Percentiles rank a stretch among this genome's conserved stretches.
Evolutionary conservation across 2,329 filamentous ascomycete genomes (phyloP).

Genomic region (Aspergillus sp.): DNA sequence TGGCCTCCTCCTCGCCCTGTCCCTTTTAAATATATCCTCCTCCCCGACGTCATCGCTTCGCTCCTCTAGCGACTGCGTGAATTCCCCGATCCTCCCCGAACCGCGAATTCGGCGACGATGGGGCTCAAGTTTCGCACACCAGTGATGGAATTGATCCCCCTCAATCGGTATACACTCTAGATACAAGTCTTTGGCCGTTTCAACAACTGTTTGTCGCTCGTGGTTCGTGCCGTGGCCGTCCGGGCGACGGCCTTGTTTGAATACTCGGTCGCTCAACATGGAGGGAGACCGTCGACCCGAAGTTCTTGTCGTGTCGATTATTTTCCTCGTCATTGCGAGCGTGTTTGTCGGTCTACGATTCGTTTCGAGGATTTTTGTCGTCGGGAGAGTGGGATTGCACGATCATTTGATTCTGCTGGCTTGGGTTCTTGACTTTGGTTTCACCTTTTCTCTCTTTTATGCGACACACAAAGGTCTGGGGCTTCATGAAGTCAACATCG

Average conservation of each 20-base stretch:
- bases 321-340: slow-evolving; percentile 60
- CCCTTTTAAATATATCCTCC: no score
- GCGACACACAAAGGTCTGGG: slow-evolving; percentile 41
- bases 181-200: no score
- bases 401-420: slow-evolving; percentile 78
- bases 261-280: slow-evolving; percentile 19
- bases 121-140: neutral
- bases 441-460: slow-evolving; percentile 43
- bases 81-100: neutral
- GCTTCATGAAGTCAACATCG: slow-evolving; percentile 36
- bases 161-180: neutral
- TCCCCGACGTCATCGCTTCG: no score
- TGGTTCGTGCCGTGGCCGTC: neutral
- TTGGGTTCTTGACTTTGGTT: slow-evolving; percentile 57
- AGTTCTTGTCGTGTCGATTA: slow-evolving; percentile 40
- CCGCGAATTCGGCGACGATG: neutral
- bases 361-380: slow-evolving; percentile 66
- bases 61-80: no score
- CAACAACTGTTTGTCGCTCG: no score
- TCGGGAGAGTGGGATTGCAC: slow-evolving; percentile 67
- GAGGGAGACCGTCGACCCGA: slow-evolving; percentile 26
- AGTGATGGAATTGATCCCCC: neutral
- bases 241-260: neutral
- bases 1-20: no score
- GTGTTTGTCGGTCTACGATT: slow-evolving; percentile 72